Base-by-base conservation (phyloP, 139 green algal genomes). In the Chlamydomonas sp. region DNA sequence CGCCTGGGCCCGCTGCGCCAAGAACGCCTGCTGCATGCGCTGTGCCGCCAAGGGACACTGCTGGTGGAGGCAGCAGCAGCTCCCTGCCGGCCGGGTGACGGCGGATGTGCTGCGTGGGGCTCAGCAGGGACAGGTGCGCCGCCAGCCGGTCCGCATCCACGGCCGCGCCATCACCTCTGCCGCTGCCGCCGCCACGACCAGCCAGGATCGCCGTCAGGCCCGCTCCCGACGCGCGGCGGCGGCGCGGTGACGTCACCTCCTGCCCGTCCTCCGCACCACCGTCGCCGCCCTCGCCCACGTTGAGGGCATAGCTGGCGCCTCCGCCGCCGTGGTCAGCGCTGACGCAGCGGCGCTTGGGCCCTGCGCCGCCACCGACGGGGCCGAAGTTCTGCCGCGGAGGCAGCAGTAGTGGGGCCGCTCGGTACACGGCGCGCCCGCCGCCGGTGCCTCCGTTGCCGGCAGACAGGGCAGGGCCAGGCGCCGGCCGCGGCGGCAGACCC, bases 231-330 rank as follows among this genome's bases (percentile, higher is more conserved):
- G 4, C 7, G 71, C 60, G 7, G 59, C 16, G 59, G 18, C 82
- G 60, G 61, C 72, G 82, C 71, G 82, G 82, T 7, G 82, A 86
- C 72, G 82, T 86, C 82, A 86, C 82, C 62, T 86, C 82, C 14
- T 60, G n/a, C 61, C 72, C 61, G 2, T 20, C 82, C 61, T 57
- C 31, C 31, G 31, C 68, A 4, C 17, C 68, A 18, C 14, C 80
- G 69, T 4, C 57, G 16, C 31, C 31, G 12, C 58, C 49, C 57
- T 84, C 31, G 10, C 10, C 8, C 67, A 6, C 69, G 69, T 18
- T 75, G 20, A 31, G 7, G 2, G 61, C 4, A 62, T 3, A n/a
- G 76, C 73, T 63, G 71, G 64, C 80, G 69, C 3, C 9, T 3
- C 18, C 72, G 71, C 2, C 72, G 4, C 72, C 83, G 1, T 75